Base-by-base conservation (phyloP, 1,139 yeast species). In the Nakaseomyces uthaithaninus region DNA sequence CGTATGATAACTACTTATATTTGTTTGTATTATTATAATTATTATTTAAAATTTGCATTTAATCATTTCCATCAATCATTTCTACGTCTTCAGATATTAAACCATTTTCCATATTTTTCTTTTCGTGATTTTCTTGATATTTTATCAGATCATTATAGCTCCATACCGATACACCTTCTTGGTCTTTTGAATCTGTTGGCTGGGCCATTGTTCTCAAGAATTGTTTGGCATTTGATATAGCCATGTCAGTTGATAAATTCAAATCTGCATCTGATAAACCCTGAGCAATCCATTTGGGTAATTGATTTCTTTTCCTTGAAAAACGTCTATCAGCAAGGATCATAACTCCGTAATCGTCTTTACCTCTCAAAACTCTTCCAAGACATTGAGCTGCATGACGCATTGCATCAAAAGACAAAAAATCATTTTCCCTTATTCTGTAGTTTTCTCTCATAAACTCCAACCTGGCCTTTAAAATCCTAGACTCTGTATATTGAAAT, bases 381-480 rank as follows among this genome's bases (percentile, higher is more conserved):
- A 91, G 65, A 65, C 99, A 91, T 64, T 91, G 99, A 0, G 99
- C 98, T 2, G 98, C 99, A 67, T 91, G 99, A 58, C 99, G 77
- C 98, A 91, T 93, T 24, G 99, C 99, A 64, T 91, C 99, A 71
- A 91, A 91, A 17, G 97, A 87, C 35, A 91, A 63, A 57, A 91
- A 91, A 55, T 93, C 98, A 57, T 86, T 89, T 56, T 91, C 98
- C 48, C 86, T 72, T 41, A 91, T 91, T 53, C 86, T 94, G 57
- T 77, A 89, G 57, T 87, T 89, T 58, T 91, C 98, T 52, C 98
- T 72, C 62, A 91, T 65, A 55, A 91, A 91, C 60, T 93, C 98
- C 40, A 91, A 68, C 43, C 98, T 74, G 0, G 99, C 98, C 54
- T 91, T 93, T 51, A 91, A 69, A 46, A 91, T 91, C 57, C 98